Conservation (phyloP, 139 green algal genomes). For the Mesostigma viride region DNA sequence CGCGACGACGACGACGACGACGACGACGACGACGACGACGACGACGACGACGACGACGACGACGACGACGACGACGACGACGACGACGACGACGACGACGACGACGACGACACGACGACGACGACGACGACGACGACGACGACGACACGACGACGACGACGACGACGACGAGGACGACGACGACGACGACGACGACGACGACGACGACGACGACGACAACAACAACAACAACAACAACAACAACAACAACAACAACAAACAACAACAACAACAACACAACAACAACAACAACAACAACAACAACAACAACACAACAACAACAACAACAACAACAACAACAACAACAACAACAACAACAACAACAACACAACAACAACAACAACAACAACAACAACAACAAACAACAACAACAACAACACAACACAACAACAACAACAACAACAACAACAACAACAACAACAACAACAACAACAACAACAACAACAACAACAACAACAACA, state of each 20-base stretch:
- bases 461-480: not conserved
- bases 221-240: not conserved
- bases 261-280: too few species aligned
- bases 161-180: too few species aligned
- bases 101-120: too few species aligned
- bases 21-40: not conserved
- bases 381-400: too few species aligned
- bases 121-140: too few species aligned
- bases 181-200: not conserved
- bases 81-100: not conserved
- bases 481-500: not conserved
- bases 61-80: conserved; percentile 1
- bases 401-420: too few species aligned
- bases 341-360: not conserved
- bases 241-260: not conserved
- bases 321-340: not conserved
- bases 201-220: not conserved
- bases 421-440: too few species aligned
- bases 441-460: not conserved
- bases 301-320: too few species aligned
- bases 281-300: too few species aligned
- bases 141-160: too few species aligned
- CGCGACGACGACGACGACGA: too few species aligned
- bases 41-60: conserved; percentile 1
- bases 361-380: too few species aligned